These are phyloP conservation scores for Silene latifolia DNA, from an alignment of 148 eudicot genomes.

Conservation along the genomic window DNA sequence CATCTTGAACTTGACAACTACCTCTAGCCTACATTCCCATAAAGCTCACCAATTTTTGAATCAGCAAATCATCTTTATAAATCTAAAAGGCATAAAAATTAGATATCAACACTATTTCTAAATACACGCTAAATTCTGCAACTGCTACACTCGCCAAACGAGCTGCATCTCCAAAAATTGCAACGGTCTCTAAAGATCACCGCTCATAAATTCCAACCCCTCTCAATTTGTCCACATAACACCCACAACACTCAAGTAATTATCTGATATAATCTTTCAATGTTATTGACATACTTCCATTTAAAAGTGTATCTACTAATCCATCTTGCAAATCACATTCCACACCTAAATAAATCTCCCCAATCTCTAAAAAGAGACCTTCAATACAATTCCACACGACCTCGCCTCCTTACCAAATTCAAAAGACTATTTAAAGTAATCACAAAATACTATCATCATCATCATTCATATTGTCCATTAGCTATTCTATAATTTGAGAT, in stretches of 20 bases:
- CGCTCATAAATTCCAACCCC: not conserved
- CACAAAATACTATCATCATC: not conserved
- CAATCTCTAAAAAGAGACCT: not conserved
- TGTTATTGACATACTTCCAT: too few relatives aligned
- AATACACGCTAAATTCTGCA: not conserved
- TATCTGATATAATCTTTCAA: too few relatives aligned
- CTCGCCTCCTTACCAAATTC: not conserved
- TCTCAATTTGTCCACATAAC: too few relatives aligned
- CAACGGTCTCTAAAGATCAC: not conserved
- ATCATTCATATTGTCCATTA: too few relatives aligned
- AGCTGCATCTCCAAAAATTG: not conserved
- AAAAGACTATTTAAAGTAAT: not conserved
- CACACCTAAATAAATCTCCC: not conserved
- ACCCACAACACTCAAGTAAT: too few relatives aligned
- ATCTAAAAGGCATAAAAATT: not conserved
- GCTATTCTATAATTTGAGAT: not conserved
- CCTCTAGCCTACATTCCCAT: not conserved
- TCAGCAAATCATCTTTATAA: not conserved
- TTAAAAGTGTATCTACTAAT: not conserved
- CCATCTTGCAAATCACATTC: not conserved
- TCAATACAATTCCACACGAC: not conserved
- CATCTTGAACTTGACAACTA: too few relatives aligned
- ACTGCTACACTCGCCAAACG: not conserved
- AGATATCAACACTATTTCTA: not conserved
- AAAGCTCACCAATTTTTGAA: not conserved